Conservation (phyloP, 805 yeast species). For the Sungouiozyma intestinalis region DNA sequence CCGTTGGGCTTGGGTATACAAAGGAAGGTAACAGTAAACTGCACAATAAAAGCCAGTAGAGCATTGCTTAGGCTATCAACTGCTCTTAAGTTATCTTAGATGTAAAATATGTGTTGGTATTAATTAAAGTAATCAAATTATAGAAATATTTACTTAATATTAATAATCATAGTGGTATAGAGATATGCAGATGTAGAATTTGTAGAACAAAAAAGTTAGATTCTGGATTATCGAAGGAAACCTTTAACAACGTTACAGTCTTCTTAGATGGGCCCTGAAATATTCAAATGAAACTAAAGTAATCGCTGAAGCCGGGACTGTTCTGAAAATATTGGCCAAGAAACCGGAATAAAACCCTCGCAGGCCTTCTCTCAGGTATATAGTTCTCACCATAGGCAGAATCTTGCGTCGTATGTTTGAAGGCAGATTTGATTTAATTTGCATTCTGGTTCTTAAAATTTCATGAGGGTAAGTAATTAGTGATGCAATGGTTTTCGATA, state of each 20-base stretch:
- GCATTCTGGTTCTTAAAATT: constrained; percentile 84
- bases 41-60: not conserved
- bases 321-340: constrained; percentile 72
- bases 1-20: constrained; percentile 2
- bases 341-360: constrained; percentile 86
- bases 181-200: too few relatives aligned
- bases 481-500: constrained; percentile 83
- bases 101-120: too few relatives aligned
- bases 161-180: not conserved
- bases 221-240: not conserved
- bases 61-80: not conserved
- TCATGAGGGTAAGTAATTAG: constrained; percentile 92
- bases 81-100: too few relatives aligned
- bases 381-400: constrained; percentile 20
- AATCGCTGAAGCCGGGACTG: constrained; percentile 93
- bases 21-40: not conserved
- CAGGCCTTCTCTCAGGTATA: constrained; percentile 52
- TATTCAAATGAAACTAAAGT: constrained; percentile 88
- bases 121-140: too few relatives aligned
- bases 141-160: too few relatives aligned
- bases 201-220: too few relatives aligned
- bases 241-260: not conserved
- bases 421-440: constrained; percentile 35
- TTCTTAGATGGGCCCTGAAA: constrained; percentile 34
- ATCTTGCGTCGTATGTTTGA: constrained; percentile 16